Evolutionary conservation across 345 rosid genomes (phyloP).

Genomic region (Brassica carinata): DNA sequence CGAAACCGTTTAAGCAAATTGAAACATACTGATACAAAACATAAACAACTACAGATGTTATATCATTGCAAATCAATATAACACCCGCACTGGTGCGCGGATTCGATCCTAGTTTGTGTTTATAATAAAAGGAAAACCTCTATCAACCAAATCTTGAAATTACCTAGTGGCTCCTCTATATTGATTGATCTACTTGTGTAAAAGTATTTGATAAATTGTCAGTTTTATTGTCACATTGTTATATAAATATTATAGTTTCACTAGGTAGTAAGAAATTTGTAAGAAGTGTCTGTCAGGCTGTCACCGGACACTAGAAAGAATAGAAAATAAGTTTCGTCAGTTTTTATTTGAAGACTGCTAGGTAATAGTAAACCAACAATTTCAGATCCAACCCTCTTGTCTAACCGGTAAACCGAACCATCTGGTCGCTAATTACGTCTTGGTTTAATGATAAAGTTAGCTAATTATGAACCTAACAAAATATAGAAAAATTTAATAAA

Average conservation of each 20-base stretch:
- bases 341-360: neutral
- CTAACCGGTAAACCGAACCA: neutral
- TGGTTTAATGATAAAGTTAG: neutral
- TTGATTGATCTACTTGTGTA: neutral
- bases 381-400: neutral
- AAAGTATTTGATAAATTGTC: neutral
- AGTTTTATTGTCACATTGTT: neutral
- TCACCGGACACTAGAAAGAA: neutral
- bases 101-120: neutral
- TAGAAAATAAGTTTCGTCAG: neutral
- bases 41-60: too few relatives aligned
- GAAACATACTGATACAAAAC: too few relatives aligned
- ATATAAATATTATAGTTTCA: neutral
- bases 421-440: neutral
- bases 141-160: neutral
- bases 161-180: neutral
- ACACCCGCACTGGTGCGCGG: too few relatives aligned
- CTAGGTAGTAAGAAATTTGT: neutral
- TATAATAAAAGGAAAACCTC: neutral
- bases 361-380: neutral
- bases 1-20: too few relatives aligned
- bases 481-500: neutral
- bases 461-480: neutral
- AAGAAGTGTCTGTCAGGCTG: neutral
- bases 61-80: too few relatives aligned